A percentile compares a stretch with the other conserved stretches of the same genome.
Conservation (phyloP, 305 asterid species). For the Striga hermonthica region DNA sequence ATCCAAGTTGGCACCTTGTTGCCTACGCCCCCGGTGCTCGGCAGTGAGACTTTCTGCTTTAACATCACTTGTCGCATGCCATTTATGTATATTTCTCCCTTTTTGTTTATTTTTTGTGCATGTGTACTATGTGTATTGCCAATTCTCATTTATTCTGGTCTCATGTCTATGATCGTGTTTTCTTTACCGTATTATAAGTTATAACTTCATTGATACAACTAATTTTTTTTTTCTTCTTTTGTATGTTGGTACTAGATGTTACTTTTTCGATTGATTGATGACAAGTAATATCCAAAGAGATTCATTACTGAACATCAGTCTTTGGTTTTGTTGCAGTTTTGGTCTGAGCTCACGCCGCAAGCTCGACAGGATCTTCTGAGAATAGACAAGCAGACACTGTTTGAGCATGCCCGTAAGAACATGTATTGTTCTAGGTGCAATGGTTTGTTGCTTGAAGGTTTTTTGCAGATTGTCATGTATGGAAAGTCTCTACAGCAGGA, state of each 20-base stretch:
- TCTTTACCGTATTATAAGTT: slow-evolving; percentile 18
- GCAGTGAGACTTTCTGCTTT: not conserved
- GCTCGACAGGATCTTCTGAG: slow-evolving; percentile 79
- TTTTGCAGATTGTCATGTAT: slow-evolving; percentile 81
- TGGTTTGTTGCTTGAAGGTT: slow-evolving; percentile 94
- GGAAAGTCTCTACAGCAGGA: slow-evolving; percentile 88
- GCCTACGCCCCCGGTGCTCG: not conserved
- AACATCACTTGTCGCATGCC: not conserved
- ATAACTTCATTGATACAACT: slow-evolving; percentile 4
- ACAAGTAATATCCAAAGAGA: slow-evolving; percentile 6
- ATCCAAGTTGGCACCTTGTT: not conserved
- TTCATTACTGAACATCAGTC: slow-evolving; percentile 23
- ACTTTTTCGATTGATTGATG: slow-evolving; percentile 9
- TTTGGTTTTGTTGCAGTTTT: slow-evolving; percentile 61
- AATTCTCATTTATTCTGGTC: slow-evolving; percentile 1
- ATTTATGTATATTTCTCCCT: not conserved
- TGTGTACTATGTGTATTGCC: slow-evolving; percentile 13
- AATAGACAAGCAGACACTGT: slow-evolving; percentile 85
- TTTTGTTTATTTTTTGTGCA: slow-evolving; percentile 3
- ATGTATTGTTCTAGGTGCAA: slow-evolving; percentile 99
- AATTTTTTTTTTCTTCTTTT: not conserved
- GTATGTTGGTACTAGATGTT: not conserved
- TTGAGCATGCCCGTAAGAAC: slow-evolving; percentile 96
- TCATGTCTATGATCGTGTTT: slow-evolving; percentile 4
- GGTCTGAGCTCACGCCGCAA: slow-evolving; percentile 82